These are phyloP conservation scores for Dendrocalamus latiflorus DNA, from an alignment of 202 grass and related monocot genomes.

Conservation along the genomic window DNA sequence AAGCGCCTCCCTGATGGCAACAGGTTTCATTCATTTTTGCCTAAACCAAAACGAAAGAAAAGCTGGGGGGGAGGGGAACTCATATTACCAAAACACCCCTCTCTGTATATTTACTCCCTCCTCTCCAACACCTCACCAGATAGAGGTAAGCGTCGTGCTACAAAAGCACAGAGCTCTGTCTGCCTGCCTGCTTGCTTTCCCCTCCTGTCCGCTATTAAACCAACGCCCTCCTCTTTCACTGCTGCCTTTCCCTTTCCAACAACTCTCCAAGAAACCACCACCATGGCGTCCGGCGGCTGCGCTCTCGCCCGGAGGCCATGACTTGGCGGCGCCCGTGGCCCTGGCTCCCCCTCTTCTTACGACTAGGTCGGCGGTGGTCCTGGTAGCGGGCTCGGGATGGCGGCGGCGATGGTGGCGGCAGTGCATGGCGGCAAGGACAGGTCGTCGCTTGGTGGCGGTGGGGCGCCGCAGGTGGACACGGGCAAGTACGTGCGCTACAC, in stretches of 20 bases:
- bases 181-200: too few species aligned
- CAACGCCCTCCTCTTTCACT: background rate
- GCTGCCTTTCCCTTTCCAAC: conserved; percentile 39
- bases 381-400: conserved; percentile 31
- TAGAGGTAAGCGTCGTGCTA: background rate
- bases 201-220: too few species aligned
- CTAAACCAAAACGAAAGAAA: background rate
- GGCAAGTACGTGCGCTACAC: conserved; percentile 97
- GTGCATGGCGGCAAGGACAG: conserved; percentile 34
- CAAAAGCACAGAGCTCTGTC: background rate
- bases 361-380: conserved; percentile 19
- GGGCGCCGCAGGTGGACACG: conserved; percentile 61
- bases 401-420: conserved; percentile 41
- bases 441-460: conserved; percentile 39
- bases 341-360: conserved; percentile 17
- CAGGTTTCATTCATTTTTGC: background rate
- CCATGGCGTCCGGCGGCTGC: conserved; percentile 41
- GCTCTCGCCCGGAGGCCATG: conserved; percentile 34
- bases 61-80: background rate
- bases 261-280: background rate
- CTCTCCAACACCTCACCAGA: background rate
- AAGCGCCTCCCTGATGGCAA: background rate
- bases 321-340: conserved; percentile 44
- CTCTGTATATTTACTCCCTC: background rate
- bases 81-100: background rate